These are phyloP conservation scores for Agrocybe praecox DNA, from an alignment of 768 basidiomycete species.

Conservation along the genomic window DNA sequence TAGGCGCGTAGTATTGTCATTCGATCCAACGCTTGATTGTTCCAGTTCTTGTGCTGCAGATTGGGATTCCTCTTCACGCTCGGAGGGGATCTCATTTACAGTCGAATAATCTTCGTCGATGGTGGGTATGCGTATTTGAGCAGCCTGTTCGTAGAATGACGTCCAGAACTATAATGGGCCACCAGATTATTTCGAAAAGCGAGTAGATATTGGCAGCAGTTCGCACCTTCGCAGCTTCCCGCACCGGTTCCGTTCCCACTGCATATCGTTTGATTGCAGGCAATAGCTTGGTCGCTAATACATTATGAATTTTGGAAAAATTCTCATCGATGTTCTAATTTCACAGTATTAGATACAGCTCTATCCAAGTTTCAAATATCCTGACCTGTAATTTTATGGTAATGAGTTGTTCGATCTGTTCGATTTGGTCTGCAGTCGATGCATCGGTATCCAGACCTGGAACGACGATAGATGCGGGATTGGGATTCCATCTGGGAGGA, in stretches of 20 bases:
- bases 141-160: constrained; percentile 93
- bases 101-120: constrained; percentile 65
- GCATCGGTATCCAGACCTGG: constrained; percentile 75
- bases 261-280: constrained; percentile 92
- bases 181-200: background rate
- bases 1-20: constrained; percentile 18
- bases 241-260: constrained; percentile 82
- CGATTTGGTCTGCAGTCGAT: constrained; percentile 79
- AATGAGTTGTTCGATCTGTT: constrained; percentile 95
- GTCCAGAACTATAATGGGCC: constrained; percentile 79
- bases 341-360: background rate
- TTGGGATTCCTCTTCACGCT: constrained; percentile 31
- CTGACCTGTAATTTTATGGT: constrained; percentile 86
- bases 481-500: constrained; percentile 62
- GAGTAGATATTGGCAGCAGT: background rate
- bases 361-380: background rate
- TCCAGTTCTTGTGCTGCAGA: constrained; percentile 28
- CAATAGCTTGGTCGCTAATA: constrained; percentile 77
- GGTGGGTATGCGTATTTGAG: constrained; percentile 80
- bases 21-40: constrained; percentile 18
- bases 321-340: constrained; percentile 89
- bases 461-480: constrained; percentile 65
- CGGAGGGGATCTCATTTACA: constrained; percentile 50
- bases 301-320: constrained; percentile 86
- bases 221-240: constrained; percentile 87